phyloP scores from a whole-genome alignment of 768 basidiomycete species.

The Boletus vinaceobasis region DNA sequence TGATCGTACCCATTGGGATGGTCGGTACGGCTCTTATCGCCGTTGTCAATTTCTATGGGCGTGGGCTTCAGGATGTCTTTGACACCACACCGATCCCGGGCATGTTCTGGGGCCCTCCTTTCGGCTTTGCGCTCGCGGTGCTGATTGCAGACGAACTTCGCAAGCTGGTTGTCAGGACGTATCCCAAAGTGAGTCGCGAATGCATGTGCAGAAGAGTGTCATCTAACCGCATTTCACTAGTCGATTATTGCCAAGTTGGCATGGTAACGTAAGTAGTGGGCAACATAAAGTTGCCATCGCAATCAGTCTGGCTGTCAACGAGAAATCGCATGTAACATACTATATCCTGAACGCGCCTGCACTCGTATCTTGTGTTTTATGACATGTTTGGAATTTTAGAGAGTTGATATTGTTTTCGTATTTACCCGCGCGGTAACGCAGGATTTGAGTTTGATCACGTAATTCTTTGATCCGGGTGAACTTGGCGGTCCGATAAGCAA shows the following conservation, averaged over 20 bases:
- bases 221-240: conserved; percentile 19
- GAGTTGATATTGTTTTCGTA: not conserved
- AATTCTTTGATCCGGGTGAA: no score
- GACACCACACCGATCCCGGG: conserved; percentile 40
- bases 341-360: not conserved
- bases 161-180: conserved; percentile 42
- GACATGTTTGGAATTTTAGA: not conserved
- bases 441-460: no score
- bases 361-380: not conserved
- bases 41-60: conserved; percentile 42
- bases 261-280: conserved; percentile 26
- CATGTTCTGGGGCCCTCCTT: conserved; percentile 49
- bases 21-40: conserved; percentile 41
- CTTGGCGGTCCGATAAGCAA: not conserved
- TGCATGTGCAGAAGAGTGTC: not conserved
- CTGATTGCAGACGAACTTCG: conserved; percentile 43
- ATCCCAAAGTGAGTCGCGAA: conserved; percentile 36
- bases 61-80: conserved; percentile 43
- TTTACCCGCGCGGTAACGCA: no score
- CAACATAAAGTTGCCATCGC: not conserved
- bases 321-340: not conserved
- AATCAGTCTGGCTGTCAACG: not conserved
- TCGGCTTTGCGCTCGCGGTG: conserved; percentile 41
- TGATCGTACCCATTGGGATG: conserved; percentile 38
- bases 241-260: conserved; percentile 38